Evolutionary conservation across 2,329 filamentous ascomycete genomes (phyloP).

Genomic region (Exserohilum rostratum): DNA sequence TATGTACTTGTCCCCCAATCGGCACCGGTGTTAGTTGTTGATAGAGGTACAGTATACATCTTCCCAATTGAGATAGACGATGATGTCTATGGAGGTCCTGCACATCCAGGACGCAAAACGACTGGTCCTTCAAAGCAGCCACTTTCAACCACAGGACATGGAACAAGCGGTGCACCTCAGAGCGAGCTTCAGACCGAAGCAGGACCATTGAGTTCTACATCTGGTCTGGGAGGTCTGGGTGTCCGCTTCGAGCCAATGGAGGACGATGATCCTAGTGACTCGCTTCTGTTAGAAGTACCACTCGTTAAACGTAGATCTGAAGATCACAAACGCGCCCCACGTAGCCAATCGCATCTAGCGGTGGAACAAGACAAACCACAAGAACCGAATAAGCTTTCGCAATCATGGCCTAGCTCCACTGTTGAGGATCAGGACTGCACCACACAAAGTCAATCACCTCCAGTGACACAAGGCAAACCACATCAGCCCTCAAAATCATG

Average conservation of each 20-base stretch:
- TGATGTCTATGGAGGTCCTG: background rate
- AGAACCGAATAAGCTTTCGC: background rate
- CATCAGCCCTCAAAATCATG: background rate
- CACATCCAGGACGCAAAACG: background rate
- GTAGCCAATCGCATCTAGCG: background rate
- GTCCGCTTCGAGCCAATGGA: background rate
- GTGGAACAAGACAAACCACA: background rate
- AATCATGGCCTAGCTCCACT: conserved; percentile 5
- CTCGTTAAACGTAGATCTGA: background rate
- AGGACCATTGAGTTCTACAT: background rate
- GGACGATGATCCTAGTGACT: conserved; percentile 6
- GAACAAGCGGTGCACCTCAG: background rate
- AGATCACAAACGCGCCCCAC: background rate
- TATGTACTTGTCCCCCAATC: background rate
- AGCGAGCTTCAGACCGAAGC: background rate
- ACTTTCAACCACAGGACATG: background rate
- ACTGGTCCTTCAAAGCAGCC: background rate
- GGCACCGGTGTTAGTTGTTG: background rate
- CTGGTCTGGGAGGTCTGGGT: background rate
- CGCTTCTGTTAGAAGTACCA: conserved; percentile 1
- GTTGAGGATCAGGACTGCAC: too few species aligned
- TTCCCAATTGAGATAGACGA: background rate
- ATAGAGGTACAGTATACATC: background rate
- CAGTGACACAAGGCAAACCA: background rate
- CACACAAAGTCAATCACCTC: background rate